phyloP scores from a whole-genome alignment of 345 rosid genomes.

The Adansonia digitata region DNA sequence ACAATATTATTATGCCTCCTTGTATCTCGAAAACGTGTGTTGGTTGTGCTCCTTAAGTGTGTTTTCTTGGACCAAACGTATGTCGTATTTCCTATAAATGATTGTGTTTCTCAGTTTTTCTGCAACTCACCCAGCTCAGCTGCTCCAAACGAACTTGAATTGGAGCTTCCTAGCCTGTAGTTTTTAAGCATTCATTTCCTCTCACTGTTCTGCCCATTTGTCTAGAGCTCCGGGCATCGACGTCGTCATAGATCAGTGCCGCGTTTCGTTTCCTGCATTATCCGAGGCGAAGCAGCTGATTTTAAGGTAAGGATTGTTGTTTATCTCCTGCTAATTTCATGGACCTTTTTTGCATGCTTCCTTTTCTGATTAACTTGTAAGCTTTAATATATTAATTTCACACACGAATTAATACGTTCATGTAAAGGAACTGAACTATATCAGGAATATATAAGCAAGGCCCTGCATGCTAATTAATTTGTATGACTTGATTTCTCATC shows the following conservation, averaged over 20 bases:
- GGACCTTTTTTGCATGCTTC: not conserved
- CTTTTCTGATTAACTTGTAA: not conserved
- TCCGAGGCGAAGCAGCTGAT: not conserved
- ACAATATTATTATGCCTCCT: not conserved
- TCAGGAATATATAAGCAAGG: not conserved
- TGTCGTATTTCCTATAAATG: not conserved
- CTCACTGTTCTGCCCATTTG: not conserved
- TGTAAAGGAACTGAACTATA: not conserved
- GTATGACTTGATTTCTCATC: not conserved
- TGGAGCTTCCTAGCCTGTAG: not conserved
- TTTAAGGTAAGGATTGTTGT: conserved; percentile 6
- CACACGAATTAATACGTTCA: not conserved
- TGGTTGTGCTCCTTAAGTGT: not conserved
- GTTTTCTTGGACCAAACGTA: not conserved
- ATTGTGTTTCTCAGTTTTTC: not conserved
- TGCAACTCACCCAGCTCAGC: not conserved
- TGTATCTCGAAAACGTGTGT: not conserved
- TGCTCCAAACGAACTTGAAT: not conserved
- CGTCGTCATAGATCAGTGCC: not conserved
- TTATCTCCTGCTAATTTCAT: not conserved
- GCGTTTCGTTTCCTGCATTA: not conserved
- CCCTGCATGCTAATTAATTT: not conserved
- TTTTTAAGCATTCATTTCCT: not conserved
- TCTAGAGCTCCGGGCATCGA: not conserved
- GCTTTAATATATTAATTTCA: not conserved